phyloP scores from a whole-genome alignment of 306 rosid genomes.

The Hippophae rhamnoides region DNA sequence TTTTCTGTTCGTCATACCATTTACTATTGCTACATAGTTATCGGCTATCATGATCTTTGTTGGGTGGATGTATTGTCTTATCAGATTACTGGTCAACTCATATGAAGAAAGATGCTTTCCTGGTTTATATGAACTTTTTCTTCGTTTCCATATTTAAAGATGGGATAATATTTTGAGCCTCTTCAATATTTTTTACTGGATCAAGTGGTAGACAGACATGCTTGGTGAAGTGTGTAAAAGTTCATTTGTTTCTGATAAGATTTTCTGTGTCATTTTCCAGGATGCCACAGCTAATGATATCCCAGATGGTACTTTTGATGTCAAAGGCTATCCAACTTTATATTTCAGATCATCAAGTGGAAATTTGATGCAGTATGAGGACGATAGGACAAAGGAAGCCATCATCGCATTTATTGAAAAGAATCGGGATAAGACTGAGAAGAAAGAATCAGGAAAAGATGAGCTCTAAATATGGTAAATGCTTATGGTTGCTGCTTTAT shows the following conservation, averaged over 20 bases:
- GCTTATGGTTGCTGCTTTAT: not conserved
- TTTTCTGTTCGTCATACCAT: not conserved
- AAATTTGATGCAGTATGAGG: constrained; percentile 39
- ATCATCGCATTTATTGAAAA: constrained; percentile 62
- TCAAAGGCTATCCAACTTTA: constrained; percentile 79
- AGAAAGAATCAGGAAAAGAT: constrained; percentile 43
- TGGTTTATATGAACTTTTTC: no score
- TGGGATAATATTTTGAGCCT: not conserved
- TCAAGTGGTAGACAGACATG: not conserved
- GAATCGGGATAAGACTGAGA: constrained; percentile 43
- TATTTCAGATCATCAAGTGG: constrained; percentile 73
- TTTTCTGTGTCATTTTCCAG: constrained; percentile 25
- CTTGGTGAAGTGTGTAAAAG: not conserved
- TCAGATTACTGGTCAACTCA: no score
- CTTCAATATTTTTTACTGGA: not conserved
- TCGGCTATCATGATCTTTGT: no score
- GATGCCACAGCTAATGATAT: constrained; percentile 88
- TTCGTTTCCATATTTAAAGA: not conserved
- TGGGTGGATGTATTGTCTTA: no score
- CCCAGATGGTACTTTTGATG: constrained; percentile 46
- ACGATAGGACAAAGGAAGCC: constrained; percentile 63
- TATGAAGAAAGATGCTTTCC: no score
- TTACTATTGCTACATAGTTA: not conserved
- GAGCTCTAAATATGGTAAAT: constrained; percentile 68
- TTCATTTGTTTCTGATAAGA: not conserved